These are phyloP conservation scores for Apiospora arundinis DNA, from an alignment of 2,329 filamentous ascomycete species.

Conservation along the genomic window DNA sequence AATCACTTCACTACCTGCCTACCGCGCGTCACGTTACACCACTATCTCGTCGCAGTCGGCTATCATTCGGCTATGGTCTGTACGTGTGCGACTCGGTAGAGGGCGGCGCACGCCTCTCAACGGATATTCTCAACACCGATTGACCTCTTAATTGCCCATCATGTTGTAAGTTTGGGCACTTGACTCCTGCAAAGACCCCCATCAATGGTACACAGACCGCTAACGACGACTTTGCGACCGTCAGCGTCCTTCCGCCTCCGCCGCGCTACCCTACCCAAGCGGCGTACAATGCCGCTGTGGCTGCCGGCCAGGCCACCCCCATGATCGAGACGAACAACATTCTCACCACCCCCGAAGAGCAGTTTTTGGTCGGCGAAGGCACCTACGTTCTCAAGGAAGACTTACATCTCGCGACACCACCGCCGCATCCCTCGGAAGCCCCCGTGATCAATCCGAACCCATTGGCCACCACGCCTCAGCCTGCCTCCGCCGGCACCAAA, in stretches of 20 bases:
- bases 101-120: slow-evolving; percentile 6
- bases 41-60: neutral
- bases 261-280: slow-evolving; percentile 80
- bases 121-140: neutral
- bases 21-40: neutral
- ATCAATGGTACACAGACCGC: neutral
- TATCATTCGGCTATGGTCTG: neutral
- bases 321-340: slow-evolving; percentile 96
- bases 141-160: slow-evolving; percentile 21
- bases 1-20: neutral
- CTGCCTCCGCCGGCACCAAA: slow-evolving; percentile 85
- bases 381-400: slow-evolving; percentile 89
- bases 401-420: slow-evolving; percentile 89
- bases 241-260: slow-evolving; percentile 83
- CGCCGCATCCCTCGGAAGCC: slow-evolving; percentile 92
- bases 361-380: slow-evolving; percentile 95
- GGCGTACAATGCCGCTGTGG: slow-evolving; percentile 75
- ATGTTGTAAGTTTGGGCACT: slow-evolving; percentile 37
- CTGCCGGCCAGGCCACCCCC: slow-evolving; percentile 70
- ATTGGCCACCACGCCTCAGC: slow-evolving; percentile 81
- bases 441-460: slow-evolving; percentile 89
- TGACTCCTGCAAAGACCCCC: neutral
- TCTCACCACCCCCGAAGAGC: slow-evolving; percentile 82
- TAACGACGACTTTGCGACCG: slow-evolving; percentile 18
- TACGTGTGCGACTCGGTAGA: slow-evolving; percentile 18